Conservation (phyloP, 495 filamentous ascomycete genomes). For the Penicillium pulvis region DNA sequence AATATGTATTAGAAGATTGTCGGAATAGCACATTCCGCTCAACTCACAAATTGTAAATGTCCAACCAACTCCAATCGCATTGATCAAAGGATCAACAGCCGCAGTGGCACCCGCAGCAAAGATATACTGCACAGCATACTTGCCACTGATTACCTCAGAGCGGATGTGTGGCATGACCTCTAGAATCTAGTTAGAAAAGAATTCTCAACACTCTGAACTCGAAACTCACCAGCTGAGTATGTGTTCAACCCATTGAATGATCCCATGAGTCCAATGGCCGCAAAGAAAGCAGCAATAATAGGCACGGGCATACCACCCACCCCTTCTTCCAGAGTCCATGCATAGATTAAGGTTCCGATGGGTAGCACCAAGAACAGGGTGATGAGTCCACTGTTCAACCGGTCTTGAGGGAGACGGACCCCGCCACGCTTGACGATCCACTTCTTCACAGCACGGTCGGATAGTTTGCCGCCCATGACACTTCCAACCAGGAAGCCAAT, state of each 20-base stretch:
- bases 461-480: conserved; percentile 68
- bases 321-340: conserved; percentile 66
- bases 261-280: conserved; percentile 68
- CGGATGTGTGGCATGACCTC: conserved; percentile 49
- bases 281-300: conserved; percentile 68
- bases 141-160: conserved; percentile 70
- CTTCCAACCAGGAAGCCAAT: conserved; percentile 70
- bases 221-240: conserved; percentile 68
- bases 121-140: conserved; percentile 71
- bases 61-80: conserved; percentile 68
- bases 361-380: conserved; percentile 66
- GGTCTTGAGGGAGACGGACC: conserved; percentile 68
- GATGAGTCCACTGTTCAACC: conserved; percentile 63
- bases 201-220: conserved; percentile 7
- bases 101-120: conserved; percentile 67
- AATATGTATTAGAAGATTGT: conserved; percentile 4
- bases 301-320: conserved; percentile 68
- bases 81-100: conserved; percentile 63
- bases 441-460: conserved; percentile 64
- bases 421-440: conserved; percentile 62
- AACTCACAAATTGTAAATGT: conserved; percentile 49
- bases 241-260: conserved; percentile 74
- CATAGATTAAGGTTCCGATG: conserved; percentile 65
- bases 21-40: background rate
- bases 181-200: conserved; percentile 9